phyloP scores from a whole-genome alignment of 768 basidiomycete genomes.

The Lyophyllum semitale region DNA sequence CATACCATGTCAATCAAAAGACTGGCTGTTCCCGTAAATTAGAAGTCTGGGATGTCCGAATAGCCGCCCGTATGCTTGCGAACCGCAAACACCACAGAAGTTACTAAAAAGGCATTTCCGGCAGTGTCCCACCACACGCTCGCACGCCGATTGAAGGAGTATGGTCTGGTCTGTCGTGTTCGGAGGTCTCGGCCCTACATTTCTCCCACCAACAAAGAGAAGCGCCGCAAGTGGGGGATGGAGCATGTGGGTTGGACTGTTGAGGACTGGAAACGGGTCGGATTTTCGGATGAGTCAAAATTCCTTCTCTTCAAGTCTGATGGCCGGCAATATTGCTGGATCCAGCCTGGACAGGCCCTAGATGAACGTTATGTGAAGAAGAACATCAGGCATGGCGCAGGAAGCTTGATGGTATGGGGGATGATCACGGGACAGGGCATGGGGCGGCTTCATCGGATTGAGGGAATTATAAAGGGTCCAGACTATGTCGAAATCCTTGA shows the following conservation, averaged over 20 bases:
- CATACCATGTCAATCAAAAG: neutral
- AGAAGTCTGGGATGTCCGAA: neutral
- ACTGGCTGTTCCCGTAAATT: neutral
- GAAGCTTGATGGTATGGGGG: neutral
- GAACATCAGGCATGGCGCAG: neutral
- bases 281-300: neutral
- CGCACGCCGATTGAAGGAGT: neutral
- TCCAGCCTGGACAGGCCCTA: neutral
- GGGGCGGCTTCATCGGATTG: neutral
- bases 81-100: neutral
- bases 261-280: neutral
- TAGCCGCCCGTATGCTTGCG: neutral
- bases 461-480: neutral
- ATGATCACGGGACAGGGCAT: neutral
- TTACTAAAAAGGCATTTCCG: neutral
- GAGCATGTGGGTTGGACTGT: neutral
- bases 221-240: neutral
- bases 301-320: neutral
- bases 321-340: neutral
- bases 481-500: neutral
- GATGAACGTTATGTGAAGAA: neutral
- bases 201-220: neutral
- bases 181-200: neutral
- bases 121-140: neutral
- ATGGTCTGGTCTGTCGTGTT: neutral